These are phyloP conservation scores for Metschnikowia kunwiensis DNA, from an alignment of 805 yeast genomes.

Conservation along the genomic window DNA sequence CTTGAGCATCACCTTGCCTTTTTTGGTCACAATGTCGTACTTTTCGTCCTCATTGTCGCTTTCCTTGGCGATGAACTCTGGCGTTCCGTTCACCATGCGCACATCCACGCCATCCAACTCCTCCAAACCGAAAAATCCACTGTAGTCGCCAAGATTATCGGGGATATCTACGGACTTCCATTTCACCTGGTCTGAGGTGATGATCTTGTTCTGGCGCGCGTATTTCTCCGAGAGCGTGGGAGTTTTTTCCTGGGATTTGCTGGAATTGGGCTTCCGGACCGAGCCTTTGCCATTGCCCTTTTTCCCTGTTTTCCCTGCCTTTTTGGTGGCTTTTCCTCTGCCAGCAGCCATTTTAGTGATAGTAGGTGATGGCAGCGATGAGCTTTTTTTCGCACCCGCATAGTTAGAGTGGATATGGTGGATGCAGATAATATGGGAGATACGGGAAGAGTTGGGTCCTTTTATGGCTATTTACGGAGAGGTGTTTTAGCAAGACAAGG, in stretches of 20 bases:
- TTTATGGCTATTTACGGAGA: too few species aligned
- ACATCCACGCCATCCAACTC: slow-evolving; percentile 93
- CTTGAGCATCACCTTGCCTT: slow-evolving; percentile 19
- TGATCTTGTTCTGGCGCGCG: slow-evolving; percentile 36
- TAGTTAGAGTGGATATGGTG: neutral
- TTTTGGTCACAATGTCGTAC: slow-evolving; percentile 17
- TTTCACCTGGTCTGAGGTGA: slow-evolving; percentile 48
- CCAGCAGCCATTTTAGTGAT: slow-evolving; percentile 4
- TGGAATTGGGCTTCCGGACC: too few species aligned
- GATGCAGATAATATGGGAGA: too few species aligned
- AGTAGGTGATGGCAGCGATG: slow-evolving; percentile 3
- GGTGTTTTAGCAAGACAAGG: too few species aligned
- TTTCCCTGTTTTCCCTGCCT: neutral
- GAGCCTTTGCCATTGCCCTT: slow-evolving; percentile 10
- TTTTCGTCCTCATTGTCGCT: slow-evolving; percentile 23
- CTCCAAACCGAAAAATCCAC: slow-evolving; percentile 89
- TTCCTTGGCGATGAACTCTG: slow-evolving; percentile 47
- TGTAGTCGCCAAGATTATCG: slow-evolving; percentile 79
- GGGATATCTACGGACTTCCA: slow-evolving; percentile 88
- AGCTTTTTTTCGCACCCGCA: slow-evolving; percentile 8
- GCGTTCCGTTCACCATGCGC: slow-evolving; percentile 64
- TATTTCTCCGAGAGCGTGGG: slow-evolving; percentile 31
- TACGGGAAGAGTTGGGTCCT: too few species aligned
- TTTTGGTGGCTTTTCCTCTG: slow-evolving; percentile 1
- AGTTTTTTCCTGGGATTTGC: too few species aligned